Evolutionary conservation across 345 rosid species (phyloP).

Genomic region (Pistacia atlantica): DNA sequence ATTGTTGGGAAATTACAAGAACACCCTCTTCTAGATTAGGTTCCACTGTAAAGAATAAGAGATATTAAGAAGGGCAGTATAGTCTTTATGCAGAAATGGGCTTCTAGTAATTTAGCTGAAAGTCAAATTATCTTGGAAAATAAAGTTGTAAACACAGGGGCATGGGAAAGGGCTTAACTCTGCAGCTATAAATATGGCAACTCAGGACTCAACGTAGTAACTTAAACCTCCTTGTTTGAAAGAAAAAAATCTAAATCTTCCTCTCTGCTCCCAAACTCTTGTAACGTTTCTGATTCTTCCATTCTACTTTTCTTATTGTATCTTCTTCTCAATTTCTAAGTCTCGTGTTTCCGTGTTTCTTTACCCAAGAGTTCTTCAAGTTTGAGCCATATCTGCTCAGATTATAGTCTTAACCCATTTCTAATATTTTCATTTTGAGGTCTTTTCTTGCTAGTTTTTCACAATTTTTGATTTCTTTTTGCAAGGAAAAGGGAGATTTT

Average conservation of each 20-base stretch:
- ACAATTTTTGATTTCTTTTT: not conserved
- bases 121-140: constrained; percentile 20
- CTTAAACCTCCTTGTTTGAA: not conserved
- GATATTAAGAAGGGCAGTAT: constrained; percentile 9
- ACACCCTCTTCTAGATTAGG: no score
- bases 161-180: not conserved
- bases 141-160: constrained; percentile 5
- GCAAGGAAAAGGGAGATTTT: constrained; percentile 32
- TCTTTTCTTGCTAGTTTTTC: not conserved
- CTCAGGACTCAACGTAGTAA: not conserved
- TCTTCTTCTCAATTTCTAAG: not conserved
- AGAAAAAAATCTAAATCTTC: not conserved
- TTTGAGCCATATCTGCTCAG: not conserved
- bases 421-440: not conserved
- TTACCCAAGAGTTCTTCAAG: not conserved
- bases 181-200: constrained; percentile 46
- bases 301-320: not conserved
- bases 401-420: not conserved
- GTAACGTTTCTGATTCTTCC: not conserved
- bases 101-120: not conserved
- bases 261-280: not conserved
- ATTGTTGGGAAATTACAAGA: no score
- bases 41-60: not conserved
- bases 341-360: not conserved
- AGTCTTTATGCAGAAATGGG: constrained; percentile 1